Evolutionary conservation across 805 yeast genomes (phyloP).

Genomic region (Kazachstania taianensis): DNA sequence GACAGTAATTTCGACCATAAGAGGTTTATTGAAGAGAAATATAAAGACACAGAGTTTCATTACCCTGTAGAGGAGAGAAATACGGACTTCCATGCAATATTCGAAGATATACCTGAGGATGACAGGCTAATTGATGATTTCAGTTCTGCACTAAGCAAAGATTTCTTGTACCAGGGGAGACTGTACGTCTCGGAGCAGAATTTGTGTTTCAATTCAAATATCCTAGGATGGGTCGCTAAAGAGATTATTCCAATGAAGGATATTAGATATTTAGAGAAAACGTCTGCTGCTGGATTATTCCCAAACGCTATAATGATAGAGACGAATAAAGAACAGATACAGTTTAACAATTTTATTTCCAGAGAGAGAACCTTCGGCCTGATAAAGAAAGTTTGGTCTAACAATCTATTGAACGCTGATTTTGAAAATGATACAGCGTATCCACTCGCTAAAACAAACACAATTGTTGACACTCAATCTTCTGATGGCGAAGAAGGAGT

Average conservation of each 20-base stretch:
- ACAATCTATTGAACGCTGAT: conserved; percentile 12
- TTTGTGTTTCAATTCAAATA: conserved; percentile 70
- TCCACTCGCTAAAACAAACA: background rate
- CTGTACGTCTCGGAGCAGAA: conserved; percentile 69
- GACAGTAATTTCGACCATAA: conserved; percentile 28
- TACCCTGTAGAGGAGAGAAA: conserved; percentile 58
- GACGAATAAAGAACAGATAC: conserved; percentile 53
- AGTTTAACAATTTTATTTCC: conserved; percentile 79
- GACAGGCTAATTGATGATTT: conserved; percentile 80
- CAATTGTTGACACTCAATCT: background rate
- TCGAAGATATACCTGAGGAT: conserved; percentile 53
- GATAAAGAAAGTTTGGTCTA: conserved; percentile 62
- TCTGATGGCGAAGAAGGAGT: background rate
- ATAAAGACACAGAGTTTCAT: conserved; percentile 45
- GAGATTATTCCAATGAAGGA: conserved; percentile 64
- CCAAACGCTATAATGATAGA: conserved; percentile 80
- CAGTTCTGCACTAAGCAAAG: conserved; percentile 77
- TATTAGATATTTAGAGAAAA: conserved; percentile 55
- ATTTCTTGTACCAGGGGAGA: conserved; percentile 81
- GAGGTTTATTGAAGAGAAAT: conserved; percentile 49
- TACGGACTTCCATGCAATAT: conserved; percentile 67
- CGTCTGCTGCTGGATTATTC: conserved; percentile 77
- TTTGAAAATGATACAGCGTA: background rate
- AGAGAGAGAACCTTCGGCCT: conserved; percentile 71
- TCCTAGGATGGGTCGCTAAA: conserved; percentile 86